phyloP scores from a whole-genome alignment of 179 eudicot species.

The Corrigiola litoralis region DNA sequence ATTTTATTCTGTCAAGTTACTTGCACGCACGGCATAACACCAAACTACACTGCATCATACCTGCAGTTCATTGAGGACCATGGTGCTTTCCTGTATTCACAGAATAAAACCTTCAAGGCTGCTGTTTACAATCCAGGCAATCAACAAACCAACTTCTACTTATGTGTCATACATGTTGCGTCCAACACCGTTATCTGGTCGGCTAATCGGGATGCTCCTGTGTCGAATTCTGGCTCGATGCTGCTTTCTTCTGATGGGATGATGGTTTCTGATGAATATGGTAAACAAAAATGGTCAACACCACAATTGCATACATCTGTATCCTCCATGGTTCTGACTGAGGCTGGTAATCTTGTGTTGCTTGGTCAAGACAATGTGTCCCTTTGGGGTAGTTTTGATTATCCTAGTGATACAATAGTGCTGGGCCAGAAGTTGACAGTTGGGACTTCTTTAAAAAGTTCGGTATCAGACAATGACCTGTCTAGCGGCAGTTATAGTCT shows the following conservation, averaged over 20 bases:
- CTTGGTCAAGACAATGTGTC: slow-evolving; percentile 43
- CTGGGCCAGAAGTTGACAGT: slow-evolving; percentile 47
- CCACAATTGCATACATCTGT: slow-evolving; percentile 39
- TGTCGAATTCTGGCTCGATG: slow-evolving; percentile 51
- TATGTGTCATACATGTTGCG: slow-evolving; percentile 55
- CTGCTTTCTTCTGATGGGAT: slow-evolving; percentile 44
- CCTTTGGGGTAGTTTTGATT: slow-evolving; percentile 62
- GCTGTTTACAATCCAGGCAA: slow-evolving; percentile 46
- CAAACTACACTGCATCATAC: slow-evolving; percentile 56
- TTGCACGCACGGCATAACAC: slow-evolving; percentile 33
- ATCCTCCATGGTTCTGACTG: slow-evolving; percentile 39
- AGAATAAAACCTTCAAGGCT: slow-evolving; percentile 52
- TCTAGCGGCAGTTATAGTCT: slow-evolving; percentile 50
- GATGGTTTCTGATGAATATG: slow-evolving; percentile 36
- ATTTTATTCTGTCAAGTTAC: slow-evolving; percentile 16
- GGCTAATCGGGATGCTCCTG: slow-evolving; percentile 60
- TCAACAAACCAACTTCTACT: slow-evolving; percentile 44
- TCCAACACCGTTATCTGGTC: slow-evolving; percentile 66
- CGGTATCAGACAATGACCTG: slow-evolving; percentile 36
- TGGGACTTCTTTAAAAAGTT: slow-evolving; percentile 34
- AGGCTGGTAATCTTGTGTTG: slow-evolving; percentile 60
- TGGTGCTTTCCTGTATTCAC: slow-evolving; percentile 53
- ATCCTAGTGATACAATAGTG: slow-evolving; percentile 71
- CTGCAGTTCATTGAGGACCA: slow-evolving; percentile 38
- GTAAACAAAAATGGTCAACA: slow-evolving; percentile 55